A percentile compares a stretch with the other conserved stretches of the same genome.
phyloP scores from a whole-genome alignment of 116 monocot genomes.

The Dioscorea cayenensis region DNA sequence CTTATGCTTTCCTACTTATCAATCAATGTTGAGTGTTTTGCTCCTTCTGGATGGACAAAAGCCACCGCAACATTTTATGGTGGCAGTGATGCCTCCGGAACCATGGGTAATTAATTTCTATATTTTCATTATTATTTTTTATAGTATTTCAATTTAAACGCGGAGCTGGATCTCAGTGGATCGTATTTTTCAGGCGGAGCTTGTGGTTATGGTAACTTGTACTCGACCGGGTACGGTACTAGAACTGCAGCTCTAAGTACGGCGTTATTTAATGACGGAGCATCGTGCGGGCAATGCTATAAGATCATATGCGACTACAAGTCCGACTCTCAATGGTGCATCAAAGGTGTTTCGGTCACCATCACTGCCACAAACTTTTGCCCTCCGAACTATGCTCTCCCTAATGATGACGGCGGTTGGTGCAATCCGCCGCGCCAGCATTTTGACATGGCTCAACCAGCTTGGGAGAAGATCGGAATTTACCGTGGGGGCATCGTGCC shows the following conservation, averaged over 20 bases:
- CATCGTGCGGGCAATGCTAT: conserved; percentile 63
- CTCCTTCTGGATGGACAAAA: conserved; percentile 49
- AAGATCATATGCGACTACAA: conserved; percentile 40
- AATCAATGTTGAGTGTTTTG: conserved; percentile 16
- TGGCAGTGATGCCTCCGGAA: conserved; percentile 64
- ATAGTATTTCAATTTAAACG: not conserved
- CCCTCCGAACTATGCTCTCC: conserved; percentile 46
- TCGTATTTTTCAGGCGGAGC: conserved; percentile 48
- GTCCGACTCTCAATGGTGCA: conserved; percentile 44
- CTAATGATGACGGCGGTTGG: conserved; percentile 73
- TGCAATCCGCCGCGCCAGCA: conserved; percentile 78
- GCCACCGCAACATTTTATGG: conserved; percentile 75
- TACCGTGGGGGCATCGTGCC: conserved; percentile 55
- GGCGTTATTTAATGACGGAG: conserved; percentile 60
- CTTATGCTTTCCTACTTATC: not conserved
- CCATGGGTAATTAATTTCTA: conserved; percentile 43
- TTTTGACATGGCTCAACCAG: conserved; percentile 81
- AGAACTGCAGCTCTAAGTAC: conserved; percentile 64
- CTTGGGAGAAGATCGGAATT: conserved; percentile 70
- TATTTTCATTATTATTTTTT: not conserved
- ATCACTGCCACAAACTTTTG: conserved; percentile 66
- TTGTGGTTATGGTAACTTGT: conserved; percentile 70
- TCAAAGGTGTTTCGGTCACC: conserved; percentile 42
- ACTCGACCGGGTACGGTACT: conserved; percentile 54
- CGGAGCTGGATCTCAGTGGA: conserved; percentile 5